phyloP scores from a whole-genome alignment of 495 filamentous ascomycete genomes.

The Lepraria neglecta region DNA sequence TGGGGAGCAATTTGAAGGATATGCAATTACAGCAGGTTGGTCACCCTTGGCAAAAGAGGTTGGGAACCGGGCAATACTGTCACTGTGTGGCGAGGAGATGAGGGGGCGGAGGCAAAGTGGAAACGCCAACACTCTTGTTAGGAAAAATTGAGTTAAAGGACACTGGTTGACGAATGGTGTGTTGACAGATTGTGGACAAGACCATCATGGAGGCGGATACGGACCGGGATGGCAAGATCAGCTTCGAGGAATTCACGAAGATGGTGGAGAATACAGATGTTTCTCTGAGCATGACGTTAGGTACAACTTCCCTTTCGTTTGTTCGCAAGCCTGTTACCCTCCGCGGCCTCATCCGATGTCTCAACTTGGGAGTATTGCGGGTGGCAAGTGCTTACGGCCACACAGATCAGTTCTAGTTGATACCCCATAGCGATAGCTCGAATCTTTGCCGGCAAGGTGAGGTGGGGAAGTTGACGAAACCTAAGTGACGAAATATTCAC shows the following conservation, averaged over 20 bases:
- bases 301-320: constrained; percentile 42
- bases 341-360: no score
- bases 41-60: not conserved
- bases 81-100: no score
- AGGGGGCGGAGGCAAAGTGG: no score
- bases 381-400: constrained; percentile 1
- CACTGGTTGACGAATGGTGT: not conserved
- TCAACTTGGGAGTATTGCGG: not conserved
- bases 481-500: no score
- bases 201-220: constrained; percentile 99
- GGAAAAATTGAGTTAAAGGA: not conserved
- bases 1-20: constrained; percentile 98
- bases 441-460: not conserved
- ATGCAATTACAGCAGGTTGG: constrained; percentile 85
- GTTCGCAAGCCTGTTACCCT: not conserved
- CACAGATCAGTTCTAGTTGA: constrained; percentile 24
- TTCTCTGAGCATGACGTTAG: constrained; percentile 95
- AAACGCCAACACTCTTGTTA: no score
- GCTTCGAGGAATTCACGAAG: constrained; percentile 96
- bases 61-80: no score
- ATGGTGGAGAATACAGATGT: constrained; percentile 99
- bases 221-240: constrained; percentile 95
- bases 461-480: no score
- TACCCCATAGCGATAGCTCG: not conserved
- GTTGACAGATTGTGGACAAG: constrained; percentile 73